Evolutionary conservation across 1,284 basidiomycete species (phyloP), one percentile per base, ranked within the genome.

Genomic region (Rhodotorula sp.): DNA sequence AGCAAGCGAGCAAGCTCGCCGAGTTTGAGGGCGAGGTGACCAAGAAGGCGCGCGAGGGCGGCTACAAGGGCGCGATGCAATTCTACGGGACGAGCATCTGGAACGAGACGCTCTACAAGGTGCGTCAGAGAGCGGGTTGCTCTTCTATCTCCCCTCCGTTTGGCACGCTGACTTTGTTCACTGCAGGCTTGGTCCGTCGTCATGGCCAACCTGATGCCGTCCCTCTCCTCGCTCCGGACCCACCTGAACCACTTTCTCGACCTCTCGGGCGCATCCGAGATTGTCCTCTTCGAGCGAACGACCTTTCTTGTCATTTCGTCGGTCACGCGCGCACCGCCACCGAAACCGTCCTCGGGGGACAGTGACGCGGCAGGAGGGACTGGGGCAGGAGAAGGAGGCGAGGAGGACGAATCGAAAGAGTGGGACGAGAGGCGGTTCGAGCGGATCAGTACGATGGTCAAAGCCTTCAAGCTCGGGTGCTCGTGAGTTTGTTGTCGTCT

Each of bases 81-180:
- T 70, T 77, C 38, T 95, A 95, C 78, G 92, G 91, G n/a, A 99
- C 95, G 31, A 95, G 91, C 78, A 99, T 99, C 75, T 97, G 95
- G 83, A 95, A 99, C 81, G 95, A 99, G 82, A 94, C 91, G 74
- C 83, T 99, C 60, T 99, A 99, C 84, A 92, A 91, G 85, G 95
- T 90, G 79, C 74, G 85, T 79, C 45, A 2, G 5, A 19, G 21
- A 63, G 55, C 66, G 62, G 65, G 56, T 61, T 48, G 26, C n/a
- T 15, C 56, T 48, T 10, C 7, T 26, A 45, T 21, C 47, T 8
- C 3, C 34, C 3, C 2, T 43, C 7, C 34, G 7, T 19, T 0
- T 16, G 1, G 3, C 21, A 7, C 5, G 19, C 28, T 23, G 23
- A 34, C 15, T 15, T 21, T 21, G 61, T 64, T 31, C 14, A 38